phyloP scores from a whole-genome alignment of 2,329 filamentous ascomycete genomes.

The Septoria petroselini region DNA sequence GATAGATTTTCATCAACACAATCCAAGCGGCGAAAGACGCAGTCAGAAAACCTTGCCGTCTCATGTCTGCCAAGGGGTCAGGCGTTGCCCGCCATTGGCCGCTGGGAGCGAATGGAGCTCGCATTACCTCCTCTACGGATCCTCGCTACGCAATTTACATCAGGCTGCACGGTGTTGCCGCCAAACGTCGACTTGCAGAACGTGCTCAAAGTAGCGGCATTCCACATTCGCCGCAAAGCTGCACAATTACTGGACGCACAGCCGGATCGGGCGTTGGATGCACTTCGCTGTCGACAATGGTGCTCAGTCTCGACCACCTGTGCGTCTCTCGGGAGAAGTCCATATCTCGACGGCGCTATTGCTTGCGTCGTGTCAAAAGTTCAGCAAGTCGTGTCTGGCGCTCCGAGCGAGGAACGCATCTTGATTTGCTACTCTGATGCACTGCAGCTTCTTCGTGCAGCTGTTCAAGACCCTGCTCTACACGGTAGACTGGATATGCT shows the following conservation, averaged over 20 bases:
- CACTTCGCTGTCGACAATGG: conserved; percentile 19
- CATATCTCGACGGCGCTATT: conserved; percentile 19
- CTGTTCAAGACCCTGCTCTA: conserved; percentile 10
- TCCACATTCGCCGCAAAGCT: conserved; percentile 19
- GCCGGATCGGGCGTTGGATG: conserved; percentile 15
- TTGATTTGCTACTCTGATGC: conserved; percentile 16
- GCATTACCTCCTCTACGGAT: conserved; percentile 3
- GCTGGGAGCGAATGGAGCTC: not conserved
- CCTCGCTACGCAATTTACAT: conserved; percentile 6
- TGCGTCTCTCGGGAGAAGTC: conserved; percentile 11
- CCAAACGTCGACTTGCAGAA: conserved; percentile 16
- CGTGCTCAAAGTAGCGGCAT: conserved; percentile 17
- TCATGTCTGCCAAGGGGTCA: not conserved
- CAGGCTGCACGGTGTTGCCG: conserved; percentile 7
- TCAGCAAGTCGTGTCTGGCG: conserved; percentile 17
- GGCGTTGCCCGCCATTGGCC: not conserved
- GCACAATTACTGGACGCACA: conserved; percentile 13
- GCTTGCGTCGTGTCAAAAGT: conserved; percentile 19
- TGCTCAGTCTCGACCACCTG: conserved; percentile 13
- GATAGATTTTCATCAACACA: not conserved
- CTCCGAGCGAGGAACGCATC: conserved; percentile 9
- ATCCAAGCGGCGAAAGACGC: not conserved
- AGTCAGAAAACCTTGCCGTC: not conserved
- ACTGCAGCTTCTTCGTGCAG: conserved; percentile 14
- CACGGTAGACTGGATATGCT: conserved; percentile 19